Evolutionary conservation across 164 flowering plant genomes (phyloP).

Genomic region (Protea cynaroides): DNA sequence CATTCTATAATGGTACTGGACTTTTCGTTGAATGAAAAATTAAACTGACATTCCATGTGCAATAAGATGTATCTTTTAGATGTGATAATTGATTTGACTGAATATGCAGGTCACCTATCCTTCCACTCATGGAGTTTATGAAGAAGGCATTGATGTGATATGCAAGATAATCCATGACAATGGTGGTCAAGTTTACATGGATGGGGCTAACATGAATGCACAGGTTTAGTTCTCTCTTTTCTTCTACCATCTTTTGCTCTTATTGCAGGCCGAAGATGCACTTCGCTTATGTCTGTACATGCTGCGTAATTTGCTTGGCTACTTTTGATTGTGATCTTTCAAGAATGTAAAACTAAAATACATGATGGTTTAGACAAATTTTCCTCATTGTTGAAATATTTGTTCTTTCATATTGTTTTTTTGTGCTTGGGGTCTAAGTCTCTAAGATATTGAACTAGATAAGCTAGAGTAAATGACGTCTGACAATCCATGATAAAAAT

Average conservation of each 20-base stretch:
- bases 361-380: too few species aligned
- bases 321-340: too few species aligned
- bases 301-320: too few species aligned
- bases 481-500: too few species aligned
- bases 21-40: background rate
- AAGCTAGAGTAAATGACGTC: too few species aligned
- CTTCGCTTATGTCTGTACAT: background rate
- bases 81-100: slow-evolving; percentile 2
- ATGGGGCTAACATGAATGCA: slow-evolving; percentile 99
- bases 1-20: background rate
- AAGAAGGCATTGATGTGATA: slow-evolving; percentile 97
- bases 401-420: too few species aligned
- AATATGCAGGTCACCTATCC: slow-evolving; percentile 88
- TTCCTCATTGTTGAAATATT: too few species aligned
- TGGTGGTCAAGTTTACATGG: slow-evolving; percentile 99
- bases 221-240: slow-evolving; percentile 47
- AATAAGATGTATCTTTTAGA: background rate
- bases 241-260: background rate
- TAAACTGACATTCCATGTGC: background rate
- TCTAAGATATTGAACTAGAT: too few species aligned
- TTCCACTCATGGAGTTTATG: slow-evolving; percentile 98
- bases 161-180: slow-evolving; percentile 97
- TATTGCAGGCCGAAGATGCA: background rate
- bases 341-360: too few species aligned
- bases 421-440: too few species aligned